Evolutionary conservation across 108 stramenopile species (phyloP).

Genomic region (Nitzschia putrida): DNA sequence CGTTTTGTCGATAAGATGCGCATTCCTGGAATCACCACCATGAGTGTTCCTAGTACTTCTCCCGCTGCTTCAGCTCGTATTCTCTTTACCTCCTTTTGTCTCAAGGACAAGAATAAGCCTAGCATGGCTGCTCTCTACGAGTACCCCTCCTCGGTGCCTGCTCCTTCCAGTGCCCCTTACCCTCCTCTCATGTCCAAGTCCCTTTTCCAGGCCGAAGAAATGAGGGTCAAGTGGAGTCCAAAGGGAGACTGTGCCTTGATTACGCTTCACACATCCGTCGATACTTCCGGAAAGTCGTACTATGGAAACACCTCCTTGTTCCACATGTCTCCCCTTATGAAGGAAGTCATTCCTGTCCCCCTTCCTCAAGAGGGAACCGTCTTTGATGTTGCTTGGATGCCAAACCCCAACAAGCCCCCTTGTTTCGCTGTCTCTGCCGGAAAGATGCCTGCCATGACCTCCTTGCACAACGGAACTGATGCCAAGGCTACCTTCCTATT

Average conservation of each 20-base stretch:
- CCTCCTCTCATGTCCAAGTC: slow-evolving; percentile 70
- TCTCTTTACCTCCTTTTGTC: slow-evolving; percentile 79
- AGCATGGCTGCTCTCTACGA: slow-evolving; percentile 70
- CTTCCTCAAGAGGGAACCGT: slow-evolving; percentile 80
- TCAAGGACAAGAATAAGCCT: slow-evolving; percentile 89
- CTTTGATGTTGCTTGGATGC: slow-evolving; percentile 85
- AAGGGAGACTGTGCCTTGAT: slow-evolving; percentile 78
- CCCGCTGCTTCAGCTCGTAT: slow-evolving; percentile 18
- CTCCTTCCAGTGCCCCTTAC: slow-evolving; percentile 27
- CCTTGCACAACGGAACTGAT: slow-evolving; percentile 87
- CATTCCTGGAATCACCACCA: slow-evolving; percentile 56
- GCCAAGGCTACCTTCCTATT: slow-evolving; percentile 92
- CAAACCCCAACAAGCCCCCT: slow-evolving; percentile 70
- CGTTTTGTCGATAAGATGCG: slow-evolving; percentile 59
- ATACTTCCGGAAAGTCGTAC: slow-evolving; percentile 91
- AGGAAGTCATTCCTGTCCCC: slow-evolving; percentile 63
- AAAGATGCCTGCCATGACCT: slow-evolving; percentile 86
- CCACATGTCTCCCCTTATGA: slow-evolving; percentile 65
- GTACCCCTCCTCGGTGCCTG: slow-evolving; percentile 36
- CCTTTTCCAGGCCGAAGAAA: slow-evolving; percentile 81
- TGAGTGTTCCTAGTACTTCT: slow-evolving; percentile 51
- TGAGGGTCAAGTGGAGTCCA: slow-evolving; percentile 71
- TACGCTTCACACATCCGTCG: slow-evolving; percentile 87
- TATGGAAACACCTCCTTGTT: slow-evolving; percentile 92
- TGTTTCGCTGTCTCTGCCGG: slow-evolving; percentile 91